Evolutionary conservation across 2,329 filamentous ascomycete species (phyloP).

Genomic region (Penicillium sumatraense): DNA sequence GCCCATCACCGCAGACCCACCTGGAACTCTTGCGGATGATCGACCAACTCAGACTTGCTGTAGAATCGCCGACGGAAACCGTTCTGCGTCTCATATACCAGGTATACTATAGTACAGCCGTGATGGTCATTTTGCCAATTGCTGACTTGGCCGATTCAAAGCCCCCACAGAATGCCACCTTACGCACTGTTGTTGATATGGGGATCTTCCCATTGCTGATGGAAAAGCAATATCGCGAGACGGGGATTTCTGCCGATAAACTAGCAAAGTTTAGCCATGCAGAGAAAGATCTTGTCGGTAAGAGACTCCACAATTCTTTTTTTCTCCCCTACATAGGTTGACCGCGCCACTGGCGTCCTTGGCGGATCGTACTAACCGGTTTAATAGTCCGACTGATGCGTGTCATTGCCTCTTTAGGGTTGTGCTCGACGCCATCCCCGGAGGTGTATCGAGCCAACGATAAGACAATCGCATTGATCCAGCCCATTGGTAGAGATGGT

Average conservation of each 20-base stretch:
- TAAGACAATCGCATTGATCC: conserved; percentile 31
- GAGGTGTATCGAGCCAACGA: conserved; percentile 32
- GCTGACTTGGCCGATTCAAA: conserved; percentile 14
- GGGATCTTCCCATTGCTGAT: conserved; percentile 34
- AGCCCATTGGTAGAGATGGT: conserved; percentile 35
- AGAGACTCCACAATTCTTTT: background rate
- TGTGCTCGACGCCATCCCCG: conserved; percentile 25
- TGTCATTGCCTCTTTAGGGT: conserved; percentile 33
- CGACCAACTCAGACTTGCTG: conserved; percentile 31
- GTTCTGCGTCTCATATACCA: conserved; percentile 39
- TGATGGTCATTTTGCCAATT: background rate
- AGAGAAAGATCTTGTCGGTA: conserved; percentile 37
- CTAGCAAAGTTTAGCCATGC: conserved; percentile 33
- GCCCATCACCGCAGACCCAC: conserved; percentile 27
- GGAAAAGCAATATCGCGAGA: conserved; percentile 17
- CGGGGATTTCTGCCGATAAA: conserved; percentile 31
- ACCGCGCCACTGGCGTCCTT: background rate
- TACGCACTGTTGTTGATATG: conserved; percentile 36
- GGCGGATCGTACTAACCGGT: background rate
- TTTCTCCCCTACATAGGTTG: background rate
- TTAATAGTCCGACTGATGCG: conserved; percentile 36
- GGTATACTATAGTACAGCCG: conserved; percentile 21
- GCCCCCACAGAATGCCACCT: conserved; percentile 40
- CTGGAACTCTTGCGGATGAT: conserved; percentile 34
- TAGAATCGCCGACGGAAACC: conserved; percentile 39